A percentile compares a stretch with the other conserved stretches of the same genome.
Evolutionary conservation across 768 basidiomycete species (phyloP).

Genomic region (Kwoniella dejecticola): DNA sequence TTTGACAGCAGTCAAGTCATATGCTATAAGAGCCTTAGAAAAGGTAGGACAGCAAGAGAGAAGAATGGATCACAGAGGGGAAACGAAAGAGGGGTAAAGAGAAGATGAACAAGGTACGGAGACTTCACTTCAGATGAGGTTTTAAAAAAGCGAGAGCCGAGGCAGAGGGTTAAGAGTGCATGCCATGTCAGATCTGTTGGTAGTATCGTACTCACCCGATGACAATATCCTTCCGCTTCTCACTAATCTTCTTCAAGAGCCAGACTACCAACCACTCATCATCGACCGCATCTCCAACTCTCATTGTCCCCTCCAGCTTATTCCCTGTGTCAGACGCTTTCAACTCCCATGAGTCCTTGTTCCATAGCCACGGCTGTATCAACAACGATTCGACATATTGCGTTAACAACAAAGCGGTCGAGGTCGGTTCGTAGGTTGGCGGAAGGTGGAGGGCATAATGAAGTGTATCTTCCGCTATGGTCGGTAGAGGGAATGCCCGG

Average conservation of each 20-base stretch:
- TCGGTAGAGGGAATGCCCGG: constrained; percentile 62
- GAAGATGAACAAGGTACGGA: too few species aligned
- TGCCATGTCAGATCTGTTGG: too few species aligned
- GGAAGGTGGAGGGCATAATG: constrained; percentile 72
- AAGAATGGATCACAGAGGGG: too few species aligned
- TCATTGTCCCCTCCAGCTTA: constrained; percentile 77
- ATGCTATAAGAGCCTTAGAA: too few species aligned
- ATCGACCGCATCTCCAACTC: constrained; percentile 94
- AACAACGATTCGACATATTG: constrained; percentile 64
- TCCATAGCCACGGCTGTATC: constrained; percentile 53
- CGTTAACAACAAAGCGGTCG: constrained; percentile 65
- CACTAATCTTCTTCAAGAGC: constrained; percentile 75
- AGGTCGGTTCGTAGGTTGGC: constrained; percentile 47
- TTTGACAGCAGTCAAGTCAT: too few species aligned
- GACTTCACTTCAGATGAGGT: too few species aligned
- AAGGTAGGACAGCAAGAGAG: too few species aligned
- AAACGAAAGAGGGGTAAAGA: too few species aligned
- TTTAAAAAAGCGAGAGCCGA: too few species aligned
- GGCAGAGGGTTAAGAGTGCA: too few species aligned
- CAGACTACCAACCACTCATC: constrained; percentile 97
- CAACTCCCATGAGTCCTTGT: constrained; percentile 54
- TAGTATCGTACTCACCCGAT: constrained; percentile 64
- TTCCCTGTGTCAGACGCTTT: constrained; percentile 22
- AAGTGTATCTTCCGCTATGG: constrained; percentile 83
- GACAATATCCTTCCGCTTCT: constrained; percentile 71